These are phyloP conservation scores for Cryptosporidium tyzzeri DNA, from an alignment of 169 alveolate genomes.

Conservation along the genomic window DNA sequence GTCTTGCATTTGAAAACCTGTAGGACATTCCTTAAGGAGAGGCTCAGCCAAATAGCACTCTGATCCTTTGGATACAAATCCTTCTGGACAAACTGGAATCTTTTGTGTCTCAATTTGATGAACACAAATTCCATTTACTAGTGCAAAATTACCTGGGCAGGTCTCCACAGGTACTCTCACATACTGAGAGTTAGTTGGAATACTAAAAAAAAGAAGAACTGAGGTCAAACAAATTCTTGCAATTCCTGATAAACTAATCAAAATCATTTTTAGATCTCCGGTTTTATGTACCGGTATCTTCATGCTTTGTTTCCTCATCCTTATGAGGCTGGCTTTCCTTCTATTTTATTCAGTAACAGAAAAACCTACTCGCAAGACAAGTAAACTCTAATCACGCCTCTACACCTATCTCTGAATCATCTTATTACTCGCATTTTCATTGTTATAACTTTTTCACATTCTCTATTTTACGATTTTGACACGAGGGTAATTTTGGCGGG, in stretches of 20 bases:
- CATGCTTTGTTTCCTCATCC: constrained; percentile 1
- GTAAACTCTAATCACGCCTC: background rate
- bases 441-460: constrained; percentile 37
- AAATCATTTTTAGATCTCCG: constrained; percentile 20
- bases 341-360: background rate
- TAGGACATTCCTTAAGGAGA: constrained; percentile 55
- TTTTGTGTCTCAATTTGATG: constrained; percentile 67
- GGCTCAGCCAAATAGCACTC: constrained; percentile 70
- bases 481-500: constrained; percentile 45
- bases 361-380: constrained; percentile 1
- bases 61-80: constrained; percentile 45
- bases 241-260: background rate
- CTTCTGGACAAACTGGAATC: constrained; percentile 73
- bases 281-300: constrained; percentile 11
- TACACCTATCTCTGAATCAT: background rate
- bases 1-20: constrained; percentile 70
- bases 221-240: background rate
- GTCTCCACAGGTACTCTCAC: constrained; percentile 65
- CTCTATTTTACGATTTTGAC: constrained; percentile 37
- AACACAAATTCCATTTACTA: constrained; percentile 54
- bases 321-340: background rate
- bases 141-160: constrained; percentile 67
- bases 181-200: constrained; percentile 24
- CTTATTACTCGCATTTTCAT: constrained; percentile 23
- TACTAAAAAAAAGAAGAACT: constrained; percentile 5